Percentiles rank a stretch among this genome's conserved stretches.
phyloP scores from a whole-genome alignment of 164 flowering plant genomes.

The Vitis labrusca region DNA sequence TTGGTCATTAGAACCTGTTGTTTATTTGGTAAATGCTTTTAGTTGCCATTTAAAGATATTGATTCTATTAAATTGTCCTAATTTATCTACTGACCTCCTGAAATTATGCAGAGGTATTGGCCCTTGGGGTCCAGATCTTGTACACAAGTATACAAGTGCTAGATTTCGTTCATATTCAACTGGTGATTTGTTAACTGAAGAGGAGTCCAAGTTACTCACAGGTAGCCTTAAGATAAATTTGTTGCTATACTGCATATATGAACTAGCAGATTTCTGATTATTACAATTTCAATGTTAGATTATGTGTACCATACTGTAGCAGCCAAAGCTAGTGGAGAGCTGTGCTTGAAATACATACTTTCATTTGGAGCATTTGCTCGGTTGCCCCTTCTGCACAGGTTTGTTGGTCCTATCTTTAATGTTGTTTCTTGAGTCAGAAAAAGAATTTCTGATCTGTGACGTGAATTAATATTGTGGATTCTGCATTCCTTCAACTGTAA shows the following conservation, averaged over 20 bases:
- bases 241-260: background rate
- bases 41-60: too few relatives aligned
- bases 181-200: constrained; percentile 50
- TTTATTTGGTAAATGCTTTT: too few relatives aligned
- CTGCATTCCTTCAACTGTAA: too few relatives aligned
- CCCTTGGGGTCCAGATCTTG: constrained; percentile 88
- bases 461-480: background rate
- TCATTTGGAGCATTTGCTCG: constrained; percentile 94
- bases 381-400: constrained; percentile 80
- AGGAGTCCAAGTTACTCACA: constrained; percentile 69
- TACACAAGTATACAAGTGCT: constrained; percentile 63
- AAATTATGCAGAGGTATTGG: constrained; percentile 77
- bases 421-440: background rate
- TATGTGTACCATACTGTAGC: constrained; percentile 88
- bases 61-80: too few relatives aligned
- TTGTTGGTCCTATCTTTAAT: constrained; percentile 3
- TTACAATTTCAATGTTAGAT: constrained; percentile 39
- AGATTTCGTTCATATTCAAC: constrained; percentile 62
- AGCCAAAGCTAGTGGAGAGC: constrained; percentile 95
- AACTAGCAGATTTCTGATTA: constrained; percentile 9
- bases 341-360: constrained; percentile 89
- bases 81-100: background rate
- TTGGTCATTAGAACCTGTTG: too few relatives aligned
- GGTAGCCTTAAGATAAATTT: constrained; percentile 34
- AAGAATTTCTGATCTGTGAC: background rate